Evolutionary conservation across 306 rosid genomes (phyloP), one percentile per base, ranked within the genome.

Genomic region (Ormosia semicastrata): DNA sequence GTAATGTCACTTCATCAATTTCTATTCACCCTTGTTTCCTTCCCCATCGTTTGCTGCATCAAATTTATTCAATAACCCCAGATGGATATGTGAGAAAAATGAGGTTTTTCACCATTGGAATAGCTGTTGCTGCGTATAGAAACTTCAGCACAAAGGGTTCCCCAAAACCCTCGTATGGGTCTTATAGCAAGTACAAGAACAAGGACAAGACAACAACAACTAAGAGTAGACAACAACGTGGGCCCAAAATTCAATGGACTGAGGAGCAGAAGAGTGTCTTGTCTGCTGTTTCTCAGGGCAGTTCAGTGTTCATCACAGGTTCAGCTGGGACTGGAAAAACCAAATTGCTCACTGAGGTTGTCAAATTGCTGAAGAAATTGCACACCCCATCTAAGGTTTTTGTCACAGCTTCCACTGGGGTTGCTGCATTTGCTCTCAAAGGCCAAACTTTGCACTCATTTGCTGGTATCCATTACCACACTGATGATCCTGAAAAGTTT

Each of bases 391-490:
- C 91, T 5, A 8, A 56, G 76, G 95, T 91, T 65, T 82, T 58
- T 83, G 85, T 83, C 66, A 87, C 91, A 2, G 90, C 91, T 0
- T 52, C 91, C 4, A 87, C 90, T 15, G 95, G 91, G 66, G 78
- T 88, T 76, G 89, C 90, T 14, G 91, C 91, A 39, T 87, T 84
- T 76, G 89, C 90, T 17, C 37, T 91, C 5, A 54, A 81, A 17
- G 91, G 93, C 4, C 88, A 80, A 76, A 91, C 95, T 14, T 85
- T 91, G 56, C 93, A 91, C 69, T 89, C 87, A 2, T 91, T 89
- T 53, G 84, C 88, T 0, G 90, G 91, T 10, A 50, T 91, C 30
- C 9, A 53, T 8, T 2, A 0, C 63, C 10, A 2, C 10, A 2
- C 8, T 44, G 78, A 17, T 29, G 70, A 77, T 63, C 81, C 85